phyloP scores from a whole-genome alignment of 2,329 filamentous ascomycete species.

The Xylariales sp. region DNA sequence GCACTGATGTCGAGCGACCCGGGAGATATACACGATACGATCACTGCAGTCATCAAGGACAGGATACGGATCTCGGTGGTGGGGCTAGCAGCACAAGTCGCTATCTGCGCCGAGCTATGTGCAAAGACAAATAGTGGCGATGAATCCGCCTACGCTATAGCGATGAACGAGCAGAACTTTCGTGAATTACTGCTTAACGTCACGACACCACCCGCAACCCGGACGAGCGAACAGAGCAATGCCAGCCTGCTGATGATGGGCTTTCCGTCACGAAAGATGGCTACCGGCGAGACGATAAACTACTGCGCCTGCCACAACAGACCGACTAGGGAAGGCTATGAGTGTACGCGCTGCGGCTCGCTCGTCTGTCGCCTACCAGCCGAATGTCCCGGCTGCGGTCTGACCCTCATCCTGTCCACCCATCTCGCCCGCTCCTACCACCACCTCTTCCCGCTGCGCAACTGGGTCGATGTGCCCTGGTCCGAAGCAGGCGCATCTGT shows the following conservation, averaged over 20 bases:
- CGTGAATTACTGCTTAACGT: conserved; percentile 81
- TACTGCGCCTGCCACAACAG: conserved; percentile 89
- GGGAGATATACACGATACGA: conserved; percentile 90
- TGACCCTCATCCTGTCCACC: conserved; percentile 91
- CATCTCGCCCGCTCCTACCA: conserved; percentile 91
- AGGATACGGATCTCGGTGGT: conserved; percentile 85
- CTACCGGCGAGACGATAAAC: conserved; percentile 58
- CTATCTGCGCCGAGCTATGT: conserved; percentile 87
- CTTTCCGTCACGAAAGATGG: conserved; percentile 82
- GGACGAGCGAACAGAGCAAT: conserved; percentile 54
- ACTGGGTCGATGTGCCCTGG: conserved; percentile 91
- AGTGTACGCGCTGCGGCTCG: conserved; percentile 80
- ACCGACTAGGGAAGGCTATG: conserved; percentile 77
- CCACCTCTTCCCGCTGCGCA: conserved; percentile 82
- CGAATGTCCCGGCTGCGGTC: conserved; percentile 84
- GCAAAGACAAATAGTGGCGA: conserved; percentile 81
- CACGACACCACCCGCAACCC: conserved; percentile 84
- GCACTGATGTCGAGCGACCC: conserved; percentile 88
- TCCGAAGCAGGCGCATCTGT: conserved; percentile 55
- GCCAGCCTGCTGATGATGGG: conserved; percentile 91
- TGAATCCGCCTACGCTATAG: conserved; percentile 72
- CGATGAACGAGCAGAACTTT: conserved; percentile 82
- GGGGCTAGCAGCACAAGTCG: conserved; percentile 84
- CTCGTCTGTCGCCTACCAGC: conserved; percentile 89
- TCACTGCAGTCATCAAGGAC: conserved; percentile 71